Conservation (phyloP, 2,329 filamentous ascomycete genomes). For the Microdochium bolleyi region DNA sequence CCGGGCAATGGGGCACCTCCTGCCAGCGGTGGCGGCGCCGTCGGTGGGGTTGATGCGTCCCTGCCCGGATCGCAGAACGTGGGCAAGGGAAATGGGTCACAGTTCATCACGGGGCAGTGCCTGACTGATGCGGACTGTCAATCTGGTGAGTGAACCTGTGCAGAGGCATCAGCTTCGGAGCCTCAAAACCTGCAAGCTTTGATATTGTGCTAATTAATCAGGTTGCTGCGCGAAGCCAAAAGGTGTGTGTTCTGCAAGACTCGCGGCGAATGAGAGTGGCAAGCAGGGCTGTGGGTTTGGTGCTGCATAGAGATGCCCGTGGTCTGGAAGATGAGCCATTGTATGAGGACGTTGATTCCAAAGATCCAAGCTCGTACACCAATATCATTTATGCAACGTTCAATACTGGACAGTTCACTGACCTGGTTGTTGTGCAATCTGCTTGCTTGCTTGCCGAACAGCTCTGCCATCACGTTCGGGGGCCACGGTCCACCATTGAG, state of each 20-base stretch:
- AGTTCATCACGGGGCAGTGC: conserved; percentile 22
- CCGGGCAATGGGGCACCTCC: background rate
- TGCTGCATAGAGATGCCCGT: too few relatives aligned
- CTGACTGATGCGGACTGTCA: conserved; percentile 18
- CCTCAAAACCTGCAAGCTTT: background rate
- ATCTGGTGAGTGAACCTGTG: conserved; percentile 1
- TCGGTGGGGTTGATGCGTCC: conserved; percentile 2
- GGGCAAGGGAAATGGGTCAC: conserved; percentile 11
- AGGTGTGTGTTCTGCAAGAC: background rate
- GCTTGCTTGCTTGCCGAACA: too few relatives aligned
- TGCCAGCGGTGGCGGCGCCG: background rate
- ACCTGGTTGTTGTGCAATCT: too few relatives aligned
- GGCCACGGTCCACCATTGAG: too few relatives aligned
- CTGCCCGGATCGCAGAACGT: conserved; percentile 15
- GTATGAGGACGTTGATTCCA: too few relatives aligned
- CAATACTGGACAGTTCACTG: too few relatives aligned
- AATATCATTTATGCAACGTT: too few relatives aligned
- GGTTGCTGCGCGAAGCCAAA: background rate
- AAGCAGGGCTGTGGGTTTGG: background rate
- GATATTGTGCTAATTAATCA: background rate
- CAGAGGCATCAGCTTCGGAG: background rate
- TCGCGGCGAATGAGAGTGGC: background rate
- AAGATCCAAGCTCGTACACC: too few relatives aligned
- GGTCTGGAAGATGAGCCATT: background rate
- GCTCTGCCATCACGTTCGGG: too few relatives aligned